Evolutionary conservation across 352 stramenopile species (phyloP), one percentile per base, ranked within the genome.

Genomic region (Pythium scleroteichum): DNA sequence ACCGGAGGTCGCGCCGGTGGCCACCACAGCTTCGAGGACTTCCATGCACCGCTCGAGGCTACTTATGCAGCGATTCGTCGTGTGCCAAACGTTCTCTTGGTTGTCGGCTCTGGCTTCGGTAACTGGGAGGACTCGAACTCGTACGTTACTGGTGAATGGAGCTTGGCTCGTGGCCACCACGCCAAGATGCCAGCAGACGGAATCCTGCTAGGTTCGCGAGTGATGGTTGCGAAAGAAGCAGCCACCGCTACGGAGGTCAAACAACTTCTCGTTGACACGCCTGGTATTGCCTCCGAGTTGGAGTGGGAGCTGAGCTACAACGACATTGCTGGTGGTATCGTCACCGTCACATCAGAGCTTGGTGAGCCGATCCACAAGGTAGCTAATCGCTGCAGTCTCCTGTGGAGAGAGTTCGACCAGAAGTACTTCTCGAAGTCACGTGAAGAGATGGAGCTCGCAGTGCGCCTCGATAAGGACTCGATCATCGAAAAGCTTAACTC

Each of bases 1-100:
- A 95, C 88, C 39, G 87, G 84, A 10, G 85, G 86, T 40, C 86
- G 86, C 29, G 88, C 84, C 23, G 86, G 88, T 69, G 86, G 88
- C 13, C 88, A 95, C 69, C 86, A 96, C 75, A 94, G 82, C 59
- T 95, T 92, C 32, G 86, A 96, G 61, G 86, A 96, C 68, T 94
- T 96, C 57, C 88, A 95, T 70, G 49, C 79, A 33, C 85, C 88
- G 9, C 71, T 96, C 10, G 75, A 88, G 29, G 64, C 69, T 17
- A 83, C 80, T 50, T 95, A 95, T 68, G 82, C 71, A 12, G 83
- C 77, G 12, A 93, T 96, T 48, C 86, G 83, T 48, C 75, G 81
- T 23, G 71, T 88, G 13, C 48, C 71, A n/a, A 96, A 94, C 54
- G 75, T 95, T 38, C 26, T 96, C n/a, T 72, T 96, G 9, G 79